phyloP scores from a whole-genome alignment of 2,329 filamentous ascomycete genomes.

The Penicillium frequentans region DNA sequence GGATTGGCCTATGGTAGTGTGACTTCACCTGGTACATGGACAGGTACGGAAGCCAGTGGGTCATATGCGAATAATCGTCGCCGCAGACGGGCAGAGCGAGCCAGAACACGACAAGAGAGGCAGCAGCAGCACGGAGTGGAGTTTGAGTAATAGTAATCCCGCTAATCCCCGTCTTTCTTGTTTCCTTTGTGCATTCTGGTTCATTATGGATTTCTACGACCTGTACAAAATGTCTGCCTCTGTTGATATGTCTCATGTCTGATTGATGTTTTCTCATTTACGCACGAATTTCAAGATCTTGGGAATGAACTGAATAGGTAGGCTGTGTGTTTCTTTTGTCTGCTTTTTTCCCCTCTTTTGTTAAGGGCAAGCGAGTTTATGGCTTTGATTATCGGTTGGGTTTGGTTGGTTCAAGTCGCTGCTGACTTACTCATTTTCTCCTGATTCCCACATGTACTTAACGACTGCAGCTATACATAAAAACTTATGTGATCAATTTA shows the following conservation, averaged over 20 bases:
- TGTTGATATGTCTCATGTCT: slow-evolving; percentile 15
- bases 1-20: slow-evolving; percentile 44
- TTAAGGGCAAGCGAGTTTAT: slow-evolving; percentile 16
- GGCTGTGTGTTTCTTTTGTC: background rate
- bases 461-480: background rate
- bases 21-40: slow-evolving; percentile 42
- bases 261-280: slow-evolving; percentile 10
- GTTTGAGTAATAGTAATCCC: slow-evolving; percentile 41
- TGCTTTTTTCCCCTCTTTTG: slow-evolving; percentile 1
- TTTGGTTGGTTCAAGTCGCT: background rate
- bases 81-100: slow-evolving; percentile 54
- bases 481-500: background rate
- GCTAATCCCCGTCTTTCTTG: background rate
- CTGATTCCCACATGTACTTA: background rate
- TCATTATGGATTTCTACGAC: slow-evolving; percentile 8
- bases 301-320: slow-evolving; percentile 7
- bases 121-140: slow-evolving; percentile 48
- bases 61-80: slow-evolving; percentile 56
- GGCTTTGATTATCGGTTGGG: slow-evolving; percentile 2
- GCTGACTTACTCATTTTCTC: background rate
- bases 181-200: background rate
- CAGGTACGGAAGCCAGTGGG: slow-evolving; percentile 50
- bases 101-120: slow-evolving; percentile 47
- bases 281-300: background rate
- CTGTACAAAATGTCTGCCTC: slow-evolving; percentile 20